phyloP scores from a whole-genome alignment of 495 filamentous ascomycete species.

The Penicillium ochrochloron region DNA sequence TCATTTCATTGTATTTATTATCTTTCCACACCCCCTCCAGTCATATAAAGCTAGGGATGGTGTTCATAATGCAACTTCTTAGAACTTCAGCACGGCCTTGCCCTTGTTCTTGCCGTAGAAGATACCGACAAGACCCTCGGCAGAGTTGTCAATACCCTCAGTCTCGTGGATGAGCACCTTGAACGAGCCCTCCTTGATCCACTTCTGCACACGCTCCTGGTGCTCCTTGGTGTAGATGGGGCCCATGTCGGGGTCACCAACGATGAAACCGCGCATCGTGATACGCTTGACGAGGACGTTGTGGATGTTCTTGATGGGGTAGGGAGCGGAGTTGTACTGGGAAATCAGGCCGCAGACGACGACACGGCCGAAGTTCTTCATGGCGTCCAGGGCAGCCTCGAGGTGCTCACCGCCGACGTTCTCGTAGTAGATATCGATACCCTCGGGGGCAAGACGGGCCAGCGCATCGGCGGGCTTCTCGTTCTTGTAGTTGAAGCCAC shows the following conservation, averaged over 20 bases:
- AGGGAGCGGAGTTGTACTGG: slow-evolving; percentile 73
- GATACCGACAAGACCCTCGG: slow-evolving; percentile 85
- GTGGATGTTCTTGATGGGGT: slow-evolving; percentile 70
- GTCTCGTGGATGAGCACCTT: slow-evolving; percentile 72
- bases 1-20: slow-evolving; percentile 16
- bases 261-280: slow-evolving; percentile 80
- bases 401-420: slow-evolving; percentile 92
- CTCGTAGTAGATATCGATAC: slow-evolving; percentile 94
- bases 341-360: slow-evolving; percentile 73
- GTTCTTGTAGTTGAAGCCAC: slow-evolving; percentile 78
- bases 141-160: slow-evolving; percentile 80
- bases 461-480: slow-evolving; percentile 73
- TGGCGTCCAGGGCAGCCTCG: slow-evolving; percentile 69
- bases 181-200: slow-evolving; percentile 82
- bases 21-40: not conserved
- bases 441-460: slow-evolving; percentile 73
- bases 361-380: slow-evolving; percentile 76
- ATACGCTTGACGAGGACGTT: slow-evolving; percentile 60
- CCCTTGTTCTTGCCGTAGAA: slow-evolving; percentile 88
- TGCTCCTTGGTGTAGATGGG: slow-evolving; percentile 74
- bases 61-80: slow-evolving; percentile 14
- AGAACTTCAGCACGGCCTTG: slow-evolving; percentile 83
- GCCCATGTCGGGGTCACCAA: slow-evolving; percentile 66
- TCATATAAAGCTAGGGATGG: slow-evolving; percentile 11
- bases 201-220: slow-evolving; percentile 79